Evolutionary conservation across 2,329 filamentous ascomycete species (phyloP).

Genomic region (Monascus ruber): DNA sequence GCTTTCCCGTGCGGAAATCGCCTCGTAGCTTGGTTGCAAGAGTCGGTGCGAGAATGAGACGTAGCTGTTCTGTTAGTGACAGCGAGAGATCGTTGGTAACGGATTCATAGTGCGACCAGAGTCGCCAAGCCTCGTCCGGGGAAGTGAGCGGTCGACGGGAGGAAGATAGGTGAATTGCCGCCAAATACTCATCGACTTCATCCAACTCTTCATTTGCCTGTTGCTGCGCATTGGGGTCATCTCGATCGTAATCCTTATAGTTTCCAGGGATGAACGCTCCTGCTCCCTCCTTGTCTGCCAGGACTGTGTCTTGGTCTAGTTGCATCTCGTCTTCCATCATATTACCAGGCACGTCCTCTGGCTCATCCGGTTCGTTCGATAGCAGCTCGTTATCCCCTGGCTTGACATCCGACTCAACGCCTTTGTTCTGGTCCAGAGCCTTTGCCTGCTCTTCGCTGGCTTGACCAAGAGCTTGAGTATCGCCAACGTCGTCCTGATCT

Average conservation of each 20-base stretch:
- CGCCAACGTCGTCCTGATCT: constrained; percentile 68
- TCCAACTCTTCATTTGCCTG: constrained; percentile 34
- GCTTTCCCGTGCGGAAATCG: constrained; percentile 93
- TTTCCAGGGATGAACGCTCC: constrained; percentile 45
- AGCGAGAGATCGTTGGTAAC: constrained; percentile 78
- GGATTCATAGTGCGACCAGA: constrained; percentile 78
- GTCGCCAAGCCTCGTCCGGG: constrained; percentile 51
- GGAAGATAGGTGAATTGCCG: constrained; percentile 58
- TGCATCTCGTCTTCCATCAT: constrained; percentile 38
- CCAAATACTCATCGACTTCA: constrained; percentile 47
- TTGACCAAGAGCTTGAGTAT: constrained; percentile 82
- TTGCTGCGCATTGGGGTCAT: constrained; percentile 25
- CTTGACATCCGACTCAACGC: constrained; percentile 57
- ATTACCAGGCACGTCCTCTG: constrained; percentile 29
- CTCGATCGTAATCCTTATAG: constrained; percentile 21
- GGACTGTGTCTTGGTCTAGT: constrained; percentile 21
- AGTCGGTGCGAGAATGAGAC: constrained; percentile 87
- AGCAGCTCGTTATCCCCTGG: constrained; percentile 45
- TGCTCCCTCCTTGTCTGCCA: constrained; percentile 29
- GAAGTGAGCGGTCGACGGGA: constrained; percentile 34
- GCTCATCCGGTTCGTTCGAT: constrained; percentile 39
- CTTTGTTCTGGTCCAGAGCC: constrained; percentile 79
- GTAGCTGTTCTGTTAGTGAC: constrained; percentile 83
- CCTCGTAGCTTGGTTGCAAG: constrained; percentile 93
- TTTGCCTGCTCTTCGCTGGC: constrained; percentile 78